Conservation (phyloP, 139 green algal species). For the Tetraselmis chui region DNA sequence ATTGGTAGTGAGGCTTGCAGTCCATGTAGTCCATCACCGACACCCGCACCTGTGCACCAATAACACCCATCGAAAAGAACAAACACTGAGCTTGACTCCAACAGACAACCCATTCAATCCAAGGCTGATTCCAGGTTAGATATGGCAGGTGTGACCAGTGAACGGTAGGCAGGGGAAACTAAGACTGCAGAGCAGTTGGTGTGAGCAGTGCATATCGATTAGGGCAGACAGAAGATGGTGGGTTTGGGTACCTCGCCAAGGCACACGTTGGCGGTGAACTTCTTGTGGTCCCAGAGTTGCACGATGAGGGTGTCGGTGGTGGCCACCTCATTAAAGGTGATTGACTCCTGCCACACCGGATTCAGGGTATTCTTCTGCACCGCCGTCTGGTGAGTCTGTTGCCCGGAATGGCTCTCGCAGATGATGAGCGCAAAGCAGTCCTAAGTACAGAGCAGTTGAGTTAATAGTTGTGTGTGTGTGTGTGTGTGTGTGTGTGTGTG, state of each 20-base stretch:
- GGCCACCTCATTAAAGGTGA: conserved; percentile 27
- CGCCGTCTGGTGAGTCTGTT: neutral
- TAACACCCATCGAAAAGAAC: too few species aligned
- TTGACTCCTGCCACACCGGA: conserved; percentile 30
- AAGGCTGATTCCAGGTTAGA: too few species aligned
- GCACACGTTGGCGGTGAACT: conserved; percentile 16
- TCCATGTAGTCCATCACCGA: conserved; percentile 16
- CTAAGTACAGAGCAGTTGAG: neutral
- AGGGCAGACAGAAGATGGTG: neutral
- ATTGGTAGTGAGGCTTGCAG: conserved; percentile 35
- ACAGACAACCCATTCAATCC: too few species aligned
- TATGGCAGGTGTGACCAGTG: too few species aligned
- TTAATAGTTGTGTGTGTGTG: neutral
- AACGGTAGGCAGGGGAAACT: too few species aligned
- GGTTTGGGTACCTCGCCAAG: conserved; percentile 25
- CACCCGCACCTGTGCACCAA: conserved; percentile 20
- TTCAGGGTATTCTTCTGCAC: conserved; percentile 3
- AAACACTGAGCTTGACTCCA: too few species aligned
- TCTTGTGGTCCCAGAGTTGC: conserved; percentile 24
- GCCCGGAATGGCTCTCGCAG: conserved; percentile 10
- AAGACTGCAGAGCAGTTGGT: too few species aligned
- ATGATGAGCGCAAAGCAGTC: conserved; percentile 11
- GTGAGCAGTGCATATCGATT: neutral
- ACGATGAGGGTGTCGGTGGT: conserved; percentile 19
- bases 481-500: neutral